A percentile compares a stretch with the other conserved stretches of the same genome.
phyloP scores from a whole-genome alignment of 2,329 filamentous ascomycete species.

The Phialemonium atrogriseum region DNA sequence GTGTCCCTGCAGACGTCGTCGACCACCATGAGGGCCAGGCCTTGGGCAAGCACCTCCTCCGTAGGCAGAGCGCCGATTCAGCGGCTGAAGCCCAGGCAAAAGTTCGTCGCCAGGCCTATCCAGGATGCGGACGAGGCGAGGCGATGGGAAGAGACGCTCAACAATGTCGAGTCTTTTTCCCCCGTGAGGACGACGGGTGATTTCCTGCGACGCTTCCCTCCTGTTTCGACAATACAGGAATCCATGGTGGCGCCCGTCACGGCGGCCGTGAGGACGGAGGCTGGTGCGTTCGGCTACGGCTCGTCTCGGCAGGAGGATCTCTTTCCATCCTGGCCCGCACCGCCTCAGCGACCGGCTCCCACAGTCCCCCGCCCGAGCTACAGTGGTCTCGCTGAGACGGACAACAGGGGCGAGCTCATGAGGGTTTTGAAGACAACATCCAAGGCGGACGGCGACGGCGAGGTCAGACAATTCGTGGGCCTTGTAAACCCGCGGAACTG shows the following conservation, averaged over 20 bases:
- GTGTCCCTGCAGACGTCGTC: constrained; percentile 46
- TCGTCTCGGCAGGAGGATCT: constrained; percentile 21
- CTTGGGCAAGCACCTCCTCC: no score
- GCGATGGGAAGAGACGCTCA: constrained; percentile 70
- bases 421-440: constrained; percentile 22
- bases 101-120: constrained; percentile 55
- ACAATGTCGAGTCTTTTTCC: constrained; percentile 38
- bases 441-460: constrained; percentile 28
- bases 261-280: constrained; percentile 6
- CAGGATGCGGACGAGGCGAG: constrained; percentile 68
- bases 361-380: constrained; percentile 66
- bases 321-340: constrained; percentile 40
- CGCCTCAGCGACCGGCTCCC: constrained; percentile 60
- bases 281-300: constrained; percentile 8
- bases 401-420: constrained; percentile 29
- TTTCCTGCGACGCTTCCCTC: constrained; percentile 74
- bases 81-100: constrained; percentile 31
- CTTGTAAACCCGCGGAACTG: constrained; percentile 73
- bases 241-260: constrained; percentile 44
- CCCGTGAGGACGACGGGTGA: constrained; percentile 71
- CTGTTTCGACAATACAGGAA: constrained; percentile 53
- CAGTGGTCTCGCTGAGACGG: constrained; percentile 54
- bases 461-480: constrained; percentile 52
- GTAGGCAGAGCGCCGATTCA: no score
- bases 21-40: no score